These are phyloP conservation scores for Hyphopichia buzzinii DNA, from an alignment of 1,139 yeast species.

Conservation along the genomic window DNA sequence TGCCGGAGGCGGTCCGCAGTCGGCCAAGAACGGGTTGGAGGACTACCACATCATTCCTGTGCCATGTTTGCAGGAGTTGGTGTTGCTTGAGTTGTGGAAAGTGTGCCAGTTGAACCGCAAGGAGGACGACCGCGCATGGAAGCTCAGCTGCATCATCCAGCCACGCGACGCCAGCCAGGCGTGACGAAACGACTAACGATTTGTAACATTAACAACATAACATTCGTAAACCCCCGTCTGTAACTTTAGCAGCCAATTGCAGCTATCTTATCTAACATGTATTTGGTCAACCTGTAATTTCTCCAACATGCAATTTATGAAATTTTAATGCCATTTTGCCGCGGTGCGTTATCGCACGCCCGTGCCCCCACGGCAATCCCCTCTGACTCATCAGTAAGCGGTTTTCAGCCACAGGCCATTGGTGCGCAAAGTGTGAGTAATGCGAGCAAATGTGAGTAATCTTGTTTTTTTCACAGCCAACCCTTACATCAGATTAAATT, in stretches of 20 bases:
- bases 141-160: slow-evolving; percentile 58
- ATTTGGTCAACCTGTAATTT: too few relatives aligned
- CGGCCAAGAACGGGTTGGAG: slow-evolving; percentile 14
- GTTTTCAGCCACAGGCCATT: too few relatives aligned
- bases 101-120: slow-evolving; percentile 57
- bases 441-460: too few relatives aligned
- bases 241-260: too few relatives aligned
- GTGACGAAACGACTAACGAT: too few relatives aligned
- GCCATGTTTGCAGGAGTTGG: slow-evolving; percentile 59
- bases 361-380: neutral
- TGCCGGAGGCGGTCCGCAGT: slow-evolving; percentile 6
- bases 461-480: neutral
- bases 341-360: neutral
- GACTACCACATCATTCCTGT: slow-evolving; percentile 40
- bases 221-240: too few relatives aligned
- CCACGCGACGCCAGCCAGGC: slow-evolving; percentile 31
- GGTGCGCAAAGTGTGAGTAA: too few relatives aligned
- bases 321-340: neutral
- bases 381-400: neutral
- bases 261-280: too few relatives aligned
- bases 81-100: slow-evolving; percentile 68
- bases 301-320: too few relatives aligned
- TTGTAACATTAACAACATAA: too few relatives aligned
- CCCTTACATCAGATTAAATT: neutral
- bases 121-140: slow-evolving; percentile 71